Base-by-base conservation (phyloP, 2,329 filamentous ascomycete species). In the Penicillium expansum region DNA sequence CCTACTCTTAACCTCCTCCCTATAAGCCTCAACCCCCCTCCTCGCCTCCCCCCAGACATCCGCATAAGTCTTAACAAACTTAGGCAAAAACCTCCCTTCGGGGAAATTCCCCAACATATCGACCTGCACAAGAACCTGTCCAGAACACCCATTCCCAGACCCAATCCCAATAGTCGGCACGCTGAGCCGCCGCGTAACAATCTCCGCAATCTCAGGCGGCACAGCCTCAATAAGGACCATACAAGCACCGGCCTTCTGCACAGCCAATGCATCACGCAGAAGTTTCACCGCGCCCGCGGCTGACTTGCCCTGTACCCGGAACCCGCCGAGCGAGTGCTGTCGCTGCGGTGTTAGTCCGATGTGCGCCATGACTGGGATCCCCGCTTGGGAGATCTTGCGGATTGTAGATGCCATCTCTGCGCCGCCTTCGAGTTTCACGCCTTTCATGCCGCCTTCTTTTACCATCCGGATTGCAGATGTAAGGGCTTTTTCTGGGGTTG, bases 91-190 rank as follows among this genome's bases (percentile, higher is more conserved):
- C 16, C 92, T 81, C 0, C 93, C 94, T 0, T 91, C 91, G 1
- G 93, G 92, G 67, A 93, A 97, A 75, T 96, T 89, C 24, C 94
- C 94, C 5, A 84, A 82, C 92, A 97, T 96, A 74, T 99, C 93
- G 32, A 92, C 85, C 75, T 97, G 93, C n/a, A 99, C 93, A 24
- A 99, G 82, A 10, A 97, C 93, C 74, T 99, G 93, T 0, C 93
- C 93, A 0, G 91, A 92, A 71, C 91, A 96, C 16, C 88, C 91
- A 67, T 88, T 92, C 5, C 93, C 94, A 18, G 93, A 93, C 13
- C 93, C 93, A 62, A 99, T 97, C 39, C 94, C 92, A 62, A 99
- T 97, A 2, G 93, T 97, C 0, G 94, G 94, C 32, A 97, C 86
- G 44, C 80, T 82, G 32, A 97, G 79, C 70, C 88, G 88, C 66